Evolutionary conservation across 176 grass and related monocot genomes (phyloP).

Genomic region (Aegilops longissima): DNA sequence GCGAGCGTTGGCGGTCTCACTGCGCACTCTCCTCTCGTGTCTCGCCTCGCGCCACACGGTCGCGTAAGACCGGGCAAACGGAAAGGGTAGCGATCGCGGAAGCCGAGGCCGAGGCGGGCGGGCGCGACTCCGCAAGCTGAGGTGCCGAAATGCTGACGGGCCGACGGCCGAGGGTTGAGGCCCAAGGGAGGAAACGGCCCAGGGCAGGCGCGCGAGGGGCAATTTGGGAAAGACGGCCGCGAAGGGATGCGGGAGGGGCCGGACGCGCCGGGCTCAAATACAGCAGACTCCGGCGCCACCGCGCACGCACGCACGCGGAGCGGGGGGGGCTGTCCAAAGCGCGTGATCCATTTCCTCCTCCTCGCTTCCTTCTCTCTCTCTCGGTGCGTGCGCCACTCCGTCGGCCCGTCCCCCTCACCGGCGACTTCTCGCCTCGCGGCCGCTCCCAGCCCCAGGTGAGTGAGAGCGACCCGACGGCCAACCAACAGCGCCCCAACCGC

Average conservation of each 20-base stretch:
- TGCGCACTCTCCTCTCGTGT: background rate
- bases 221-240: constrained; percentile 22
- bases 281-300: constrained; percentile 7
- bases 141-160: constrained; percentile 1
- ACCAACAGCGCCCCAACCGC: background rate
- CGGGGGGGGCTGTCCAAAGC: constrained; percentile 14
- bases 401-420: background rate
- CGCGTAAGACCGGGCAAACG: constrained; percentile 16
- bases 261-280: constrained; percentile 23
- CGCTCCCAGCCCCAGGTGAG: background rate
- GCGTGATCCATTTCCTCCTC: constrained; percentile 23
- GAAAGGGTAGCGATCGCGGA: background rate
- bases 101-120: background rate
- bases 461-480: background rate
- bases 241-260: background rate
- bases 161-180: background rate
- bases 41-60: background rate
- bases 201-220: background rate
- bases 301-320: background rate
- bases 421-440: background rate
- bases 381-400: background rate
- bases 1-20: background rate
- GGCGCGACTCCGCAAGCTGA: constrained; percentile 25
- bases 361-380: background rate
- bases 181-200: background rate